Evolutionary conservation across 257 asterid species (phyloP).

Genomic region (Coffea canephora): DNA sequence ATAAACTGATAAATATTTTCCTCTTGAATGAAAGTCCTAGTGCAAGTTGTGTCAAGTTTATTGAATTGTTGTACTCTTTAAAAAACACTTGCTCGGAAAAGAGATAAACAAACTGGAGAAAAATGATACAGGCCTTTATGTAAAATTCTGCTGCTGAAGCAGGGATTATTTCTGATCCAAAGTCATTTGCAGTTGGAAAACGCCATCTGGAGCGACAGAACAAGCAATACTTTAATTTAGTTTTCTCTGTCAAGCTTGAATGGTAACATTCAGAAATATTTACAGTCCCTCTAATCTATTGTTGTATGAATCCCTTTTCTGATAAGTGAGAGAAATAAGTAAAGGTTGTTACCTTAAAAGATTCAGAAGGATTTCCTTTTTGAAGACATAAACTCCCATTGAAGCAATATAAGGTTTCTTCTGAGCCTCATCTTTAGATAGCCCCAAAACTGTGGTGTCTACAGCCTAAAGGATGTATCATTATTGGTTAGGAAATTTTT

Average conservation of each 20-base stretch:
- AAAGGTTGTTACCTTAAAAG: constrained; percentile 55
- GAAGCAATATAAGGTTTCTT: constrained; percentile 96
- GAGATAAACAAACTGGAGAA: neutral
- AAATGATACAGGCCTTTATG: constrained; percentile 45
- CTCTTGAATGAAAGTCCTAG: neutral
- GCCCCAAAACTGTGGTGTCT: constrained; percentile 86
- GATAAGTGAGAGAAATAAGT: neutral
- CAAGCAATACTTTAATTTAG: constrained; percentile 10
- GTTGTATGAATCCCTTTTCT: neutral
- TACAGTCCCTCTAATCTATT: constrained; percentile 2
- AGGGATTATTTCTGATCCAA: constrained; percentile 96
- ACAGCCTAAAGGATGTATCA: constrained; percentile 62
- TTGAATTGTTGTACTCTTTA: neutral
- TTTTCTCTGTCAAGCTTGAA: constrained; percentile 15
- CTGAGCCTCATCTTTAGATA: constrained; percentile 77
- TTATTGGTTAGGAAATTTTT: constrained; percentile 10
- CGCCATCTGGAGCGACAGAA: constrained; percentile 65
- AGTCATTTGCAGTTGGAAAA: constrained; percentile 94
- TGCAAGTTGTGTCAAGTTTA: neutral
- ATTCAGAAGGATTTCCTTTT: constrained; percentile 89
- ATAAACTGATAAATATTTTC: neutral
- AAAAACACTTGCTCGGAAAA: neutral
- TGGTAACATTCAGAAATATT: neutral
- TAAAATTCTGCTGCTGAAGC: constrained; percentile 81
- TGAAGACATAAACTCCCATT: constrained; percentile 97